phyloP scores from a whole-genome alignment of 2,329 filamentous ascomycete genomes.

The Chalaropsis ovoidea region DNA sequence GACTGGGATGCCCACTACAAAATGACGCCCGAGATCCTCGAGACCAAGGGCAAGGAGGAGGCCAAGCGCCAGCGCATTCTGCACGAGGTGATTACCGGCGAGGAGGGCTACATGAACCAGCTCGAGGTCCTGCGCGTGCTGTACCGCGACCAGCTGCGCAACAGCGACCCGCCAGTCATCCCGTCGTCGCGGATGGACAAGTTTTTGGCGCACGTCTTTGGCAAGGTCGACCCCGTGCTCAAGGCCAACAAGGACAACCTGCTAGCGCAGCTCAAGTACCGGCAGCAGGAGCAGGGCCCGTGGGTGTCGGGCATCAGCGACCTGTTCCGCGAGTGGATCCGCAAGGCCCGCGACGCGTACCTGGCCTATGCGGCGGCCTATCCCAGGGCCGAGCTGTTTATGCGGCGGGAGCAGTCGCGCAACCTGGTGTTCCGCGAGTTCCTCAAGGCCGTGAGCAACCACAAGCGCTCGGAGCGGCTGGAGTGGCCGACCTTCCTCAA shows the following conservation, averaged over 20 bases:
- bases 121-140: slow-evolving; percentile 75
- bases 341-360: slow-evolving; percentile 81
- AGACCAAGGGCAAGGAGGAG: slow-evolving; percentile 69
- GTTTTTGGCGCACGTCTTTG: slow-evolving; percentile 80
- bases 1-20: slow-evolving; percentile 90
- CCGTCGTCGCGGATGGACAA: slow-evolving; percentile 64
- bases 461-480: slow-evolving; percentile 70
- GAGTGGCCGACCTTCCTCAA: slow-evolving; percentile 95
- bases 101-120: slow-evolving; percentile 83
- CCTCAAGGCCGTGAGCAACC: slow-evolving; percentile 64
- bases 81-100: slow-evolving; percentile 88
- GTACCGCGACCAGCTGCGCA: slow-evolving; percentile 70
- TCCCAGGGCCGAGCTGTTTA: slow-evolving; percentile 69
- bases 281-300: slow-evolving; percentile 91
- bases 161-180: slow-evolving; percentile 69
- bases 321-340: slow-evolving; percentile 95
- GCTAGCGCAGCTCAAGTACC: slow-evolving; percentile 86
- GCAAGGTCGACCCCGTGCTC: slow-evolving; percentile 78
- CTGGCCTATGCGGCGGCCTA: slow-evolving; percentile 86
- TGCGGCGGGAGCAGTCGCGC: slow-evolving; percentile 72
- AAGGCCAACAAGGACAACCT: slow-evolving; percentile 88
- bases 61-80: slow-evolving; percentile 86
- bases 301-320: slow-evolving; percentile 93
- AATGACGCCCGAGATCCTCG: slow-evolving; percentile 65
- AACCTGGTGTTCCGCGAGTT: slow-evolving; percentile 84